phyloP scores from a whole-genome alignment of 2,329 filamentous ascomycete species.

The Microthyrium microscopicum region DNA sequence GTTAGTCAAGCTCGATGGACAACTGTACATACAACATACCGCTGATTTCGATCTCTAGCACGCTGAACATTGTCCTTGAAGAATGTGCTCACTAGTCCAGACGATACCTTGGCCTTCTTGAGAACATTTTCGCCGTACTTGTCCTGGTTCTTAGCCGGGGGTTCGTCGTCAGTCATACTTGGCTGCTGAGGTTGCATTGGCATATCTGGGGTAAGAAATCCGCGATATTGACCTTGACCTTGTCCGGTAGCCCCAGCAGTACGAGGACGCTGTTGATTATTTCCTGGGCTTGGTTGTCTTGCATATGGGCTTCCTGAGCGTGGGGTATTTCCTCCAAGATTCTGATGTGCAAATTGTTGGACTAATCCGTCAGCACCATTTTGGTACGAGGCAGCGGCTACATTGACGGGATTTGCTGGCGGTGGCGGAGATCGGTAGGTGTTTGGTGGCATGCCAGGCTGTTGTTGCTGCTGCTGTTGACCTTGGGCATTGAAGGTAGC shows the following conservation, averaged over 20 bases:
- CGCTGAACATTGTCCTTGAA: slow-evolving; percentile 98
- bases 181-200: slow-evolving; percentile 35
- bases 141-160: slow-evolving; percentile 65
- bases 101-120: slow-evolving; percentile 50
- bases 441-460: slow-evolving; percentile 37
- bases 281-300: slow-evolving; percentile 47
- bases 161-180: slow-evolving; percentile 31
- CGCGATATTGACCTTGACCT: slow-evolving; percentile 39
- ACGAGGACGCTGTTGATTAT: slow-evolving; percentile 49
- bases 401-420: too few relatives aligned
- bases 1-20: background rate
- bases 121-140: slow-evolving; percentile 77
- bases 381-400: slow-evolving; percentile 47
- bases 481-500: slow-evolving; percentile 22
- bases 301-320: slow-evolving; percentile 52
- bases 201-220: slow-evolving; percentile 53
- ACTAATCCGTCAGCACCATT: slow-evolving; percentile 83
- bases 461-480: slow-evolving; percentile 32
- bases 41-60: slow-evolving; percentile 84
- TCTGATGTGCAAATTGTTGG: slow-evolving; percentile 94
- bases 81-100: slow-evolving; percentile 56
- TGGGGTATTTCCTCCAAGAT: slow-evolving; percentile 54
- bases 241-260: slow-evolving; percentile 51
- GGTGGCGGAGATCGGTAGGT: slow-evolving; percentile 36
- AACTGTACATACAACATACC: slow-evolving; percentile 36